Percentiles rank a stretch among this genome's conserved stretches.
Evolutionary conservation across 164 flowering plant species (phyloP).

Genomic region (Aristolochia californica): DNA sequence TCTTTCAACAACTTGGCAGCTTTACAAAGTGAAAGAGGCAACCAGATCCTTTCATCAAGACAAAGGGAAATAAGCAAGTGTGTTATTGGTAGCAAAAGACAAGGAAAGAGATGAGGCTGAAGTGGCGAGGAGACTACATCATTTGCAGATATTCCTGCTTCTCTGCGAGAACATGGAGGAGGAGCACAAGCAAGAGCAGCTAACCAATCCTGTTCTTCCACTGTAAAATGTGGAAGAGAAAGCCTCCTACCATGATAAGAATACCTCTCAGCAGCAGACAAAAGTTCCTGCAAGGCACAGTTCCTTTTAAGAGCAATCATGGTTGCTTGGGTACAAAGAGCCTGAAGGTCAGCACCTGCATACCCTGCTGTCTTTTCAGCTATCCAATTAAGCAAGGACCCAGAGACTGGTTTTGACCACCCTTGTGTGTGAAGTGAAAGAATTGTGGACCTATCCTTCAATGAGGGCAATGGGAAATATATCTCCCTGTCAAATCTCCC

Average conservation of each 20-base stretch:
- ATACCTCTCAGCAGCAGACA: too few species aligned
- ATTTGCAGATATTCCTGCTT: slow-evolving; percentile 80
- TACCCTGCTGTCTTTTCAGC: slow-evolving; percentile 73
- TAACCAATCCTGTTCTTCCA: slow-evolving; percentile 92
- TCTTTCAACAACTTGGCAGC: slow-evolving; percentile 43
- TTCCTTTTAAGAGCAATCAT: slow-evolving; percentile 77
- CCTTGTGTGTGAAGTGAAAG: slow-evolving; percentile 77
- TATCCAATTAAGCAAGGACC: slow-evolving; percentile 63
- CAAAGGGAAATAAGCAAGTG: slow-evolving; percentile 57
- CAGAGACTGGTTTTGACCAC: slow-evolving; percentile 85
- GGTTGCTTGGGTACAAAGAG: slow-evolving; percentile 95
- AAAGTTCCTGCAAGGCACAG: too few species aligned
- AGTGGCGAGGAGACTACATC: slow-evolving; percentile 65
- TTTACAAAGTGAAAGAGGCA: slow-evolving; percentile 57
- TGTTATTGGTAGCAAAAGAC: slow-evolving; percentile 58
- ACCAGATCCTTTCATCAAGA: slow-evolving; percentile 60
- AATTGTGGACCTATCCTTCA: slow-evolving; percentile 83
- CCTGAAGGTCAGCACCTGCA: slow-evolving; percentile 99
- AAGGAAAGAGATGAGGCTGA: slow-evolving; percentile 59
- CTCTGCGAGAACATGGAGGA: slow-evolving; percentile 95
- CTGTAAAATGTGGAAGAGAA: slow-evolving; percentile 68
- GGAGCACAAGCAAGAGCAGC: slow-evolving; percentile 81
- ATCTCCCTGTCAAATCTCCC: slow-evolving; percentile 99
- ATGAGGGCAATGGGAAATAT: slow-evolving; percentile 87
- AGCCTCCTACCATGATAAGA: slow-evolving; percentile 18